Conservation (phyloP, 1,139 yeast species). For the Candida frijolesensis region DNA sequence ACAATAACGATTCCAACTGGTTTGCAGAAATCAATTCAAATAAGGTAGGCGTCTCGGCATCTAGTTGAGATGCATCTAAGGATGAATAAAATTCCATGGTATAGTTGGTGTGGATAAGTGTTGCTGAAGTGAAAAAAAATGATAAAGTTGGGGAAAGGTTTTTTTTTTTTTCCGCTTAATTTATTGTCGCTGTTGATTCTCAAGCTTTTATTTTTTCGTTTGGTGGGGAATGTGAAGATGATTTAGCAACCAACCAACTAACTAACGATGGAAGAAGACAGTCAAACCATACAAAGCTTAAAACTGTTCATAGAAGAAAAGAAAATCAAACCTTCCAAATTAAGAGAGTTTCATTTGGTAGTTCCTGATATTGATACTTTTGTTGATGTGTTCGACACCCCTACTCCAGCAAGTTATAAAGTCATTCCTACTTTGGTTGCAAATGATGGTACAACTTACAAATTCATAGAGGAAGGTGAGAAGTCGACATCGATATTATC, state of each 20-base stretch:
- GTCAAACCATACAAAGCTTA: constrained; percentile 20
- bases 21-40: constrained; percentile 82
- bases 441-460: constrained; percentile 9
- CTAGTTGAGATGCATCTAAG: constrained; percentile 73
- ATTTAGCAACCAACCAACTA: not conserved
- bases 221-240: not conserved
- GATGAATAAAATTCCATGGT: constrained; percentile 83
- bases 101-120: not conserved
- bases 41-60: constrained; percentile 75
- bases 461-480: not conserved
- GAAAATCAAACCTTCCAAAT: constrained; percentile 20
- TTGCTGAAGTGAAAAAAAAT: not conserved
- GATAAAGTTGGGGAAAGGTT: constrained; percentile 1
- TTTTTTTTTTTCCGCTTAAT: not conserved
- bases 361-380: constrained; percentile 11
- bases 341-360: constrained; percentile 22
- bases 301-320: constrained; percentile 22
- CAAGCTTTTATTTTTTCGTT: constrained; percentile 1
- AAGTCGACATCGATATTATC: constrained; percentile 8
- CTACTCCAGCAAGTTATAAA: constrained; percentile 10
- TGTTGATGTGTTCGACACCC: constrained; percentile 17
- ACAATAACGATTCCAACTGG: constrained; percentile 74
- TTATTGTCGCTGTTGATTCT: not conserved
- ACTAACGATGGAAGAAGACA: not conserved
- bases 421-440: constrained; percentile 15